phyloP scores from a whole-genome alignment of 2,329 filamentous ascomycete species.

The Diaporthe australafricana region DNA sequence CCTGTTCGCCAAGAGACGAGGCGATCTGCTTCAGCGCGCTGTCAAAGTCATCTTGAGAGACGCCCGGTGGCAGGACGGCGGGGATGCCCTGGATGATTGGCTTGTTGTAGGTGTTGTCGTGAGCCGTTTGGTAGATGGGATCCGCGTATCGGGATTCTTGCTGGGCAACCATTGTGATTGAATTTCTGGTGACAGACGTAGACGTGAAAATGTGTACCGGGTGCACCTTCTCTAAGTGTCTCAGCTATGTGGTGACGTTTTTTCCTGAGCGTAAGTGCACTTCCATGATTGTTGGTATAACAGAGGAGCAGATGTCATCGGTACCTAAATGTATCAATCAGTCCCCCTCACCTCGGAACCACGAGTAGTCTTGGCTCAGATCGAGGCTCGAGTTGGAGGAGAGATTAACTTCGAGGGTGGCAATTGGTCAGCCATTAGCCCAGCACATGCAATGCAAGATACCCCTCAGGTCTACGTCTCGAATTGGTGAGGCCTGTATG shows the following conservation, averaged over 20 bases:
- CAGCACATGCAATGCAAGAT: neutral
- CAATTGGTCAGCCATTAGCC: slow-evolving; percentile 20
- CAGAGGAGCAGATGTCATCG: neutral
- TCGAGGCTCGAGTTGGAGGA: slow-evolving; percentile 2
- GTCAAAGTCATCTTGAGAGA: slow-evolving; percentile 51
- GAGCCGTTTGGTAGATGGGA: slow-evolving; percentile 54
- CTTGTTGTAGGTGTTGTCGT: slow-evolving; percentile 54
- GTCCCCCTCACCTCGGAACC: neutral
- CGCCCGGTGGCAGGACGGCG: slow-evolving; percentile 53
- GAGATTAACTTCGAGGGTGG: slow-evolving; percentile 12
- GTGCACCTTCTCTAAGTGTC: too few relatives aligned
- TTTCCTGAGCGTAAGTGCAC: too few relatives aligned
- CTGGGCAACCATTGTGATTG: slow-evolving; percentile 20
- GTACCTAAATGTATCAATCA: neutral
- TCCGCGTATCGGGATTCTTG: slow-evolving; percentile 47
- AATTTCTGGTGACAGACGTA: neutral
- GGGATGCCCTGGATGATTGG: slow-evolving; percentile 51
- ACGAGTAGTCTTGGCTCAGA: slow-evolving; percentile 4
- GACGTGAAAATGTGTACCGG: too few relatives aligned
- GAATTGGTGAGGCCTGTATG: slow-evolving; percentile 5
- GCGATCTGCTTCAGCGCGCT: slow-evolving; percentile 50
- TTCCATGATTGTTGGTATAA: neutral
- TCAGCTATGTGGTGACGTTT: too few relatives aligned
- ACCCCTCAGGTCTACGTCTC: slow-evolving; percentile 21
- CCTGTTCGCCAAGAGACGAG: slow-evolving; percentile 49